Percentiles rank a stretch among this genome's conserved stretches.
Evolutionary conservation across 805 yeast species (phyloP).

Genomic region (Saturnispora diversa): DNA sequence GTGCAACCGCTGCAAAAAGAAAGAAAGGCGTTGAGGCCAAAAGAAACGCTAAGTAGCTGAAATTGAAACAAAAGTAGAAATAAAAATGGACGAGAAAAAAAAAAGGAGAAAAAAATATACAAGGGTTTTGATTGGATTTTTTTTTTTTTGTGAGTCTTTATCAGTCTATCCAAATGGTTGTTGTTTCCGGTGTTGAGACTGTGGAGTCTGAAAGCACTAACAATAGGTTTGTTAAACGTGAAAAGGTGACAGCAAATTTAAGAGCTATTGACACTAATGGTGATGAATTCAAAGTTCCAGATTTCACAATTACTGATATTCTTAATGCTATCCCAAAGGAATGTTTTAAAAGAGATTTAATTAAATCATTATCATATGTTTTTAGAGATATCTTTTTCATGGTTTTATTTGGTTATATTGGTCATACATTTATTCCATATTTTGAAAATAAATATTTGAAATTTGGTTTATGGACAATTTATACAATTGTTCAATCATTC

Average conservation of each 20-base stretch:
- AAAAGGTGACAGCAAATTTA: constrained; percentile 12
- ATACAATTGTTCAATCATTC: constrained; percentile 35
- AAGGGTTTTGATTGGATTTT: background rate
- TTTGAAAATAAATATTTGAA: constrained; percentile 31
- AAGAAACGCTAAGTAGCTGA: too few species aligned
- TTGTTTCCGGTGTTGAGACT: background rate
- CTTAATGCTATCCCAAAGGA: constrained; percentile 52
- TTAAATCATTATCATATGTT: constrained; percentile 44
- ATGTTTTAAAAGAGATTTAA: constrained; percentile 48
- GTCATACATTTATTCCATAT: constrained; percentile 36
- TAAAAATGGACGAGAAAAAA: too few species aligned
- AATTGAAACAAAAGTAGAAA: too few species aligned
- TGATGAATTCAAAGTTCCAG: constrained; percentile 51
- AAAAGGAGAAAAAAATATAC: too few species aligned
- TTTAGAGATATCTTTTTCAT: constrained; percentile 43
- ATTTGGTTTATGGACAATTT: constrained; percentile 35
- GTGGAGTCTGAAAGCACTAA: background rate
- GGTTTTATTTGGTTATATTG: constrained; percentile 36
- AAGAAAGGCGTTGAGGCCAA: too few species aligned
- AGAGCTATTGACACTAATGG: constrained; percentile 47
- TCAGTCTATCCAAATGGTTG: background rate
- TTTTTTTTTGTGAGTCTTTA: background rate
- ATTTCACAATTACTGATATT: constrained; percentile 50
- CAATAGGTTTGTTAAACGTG: constrained; percentile 1
- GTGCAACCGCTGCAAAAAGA: too few species aligned